A percentile compares a stretch with the other conserved stretches of the same genome.
phyloP scores from a whole-genome alignment of 2,329 filamentous ascomycete species.

The Volutella citrinella region DNA sequence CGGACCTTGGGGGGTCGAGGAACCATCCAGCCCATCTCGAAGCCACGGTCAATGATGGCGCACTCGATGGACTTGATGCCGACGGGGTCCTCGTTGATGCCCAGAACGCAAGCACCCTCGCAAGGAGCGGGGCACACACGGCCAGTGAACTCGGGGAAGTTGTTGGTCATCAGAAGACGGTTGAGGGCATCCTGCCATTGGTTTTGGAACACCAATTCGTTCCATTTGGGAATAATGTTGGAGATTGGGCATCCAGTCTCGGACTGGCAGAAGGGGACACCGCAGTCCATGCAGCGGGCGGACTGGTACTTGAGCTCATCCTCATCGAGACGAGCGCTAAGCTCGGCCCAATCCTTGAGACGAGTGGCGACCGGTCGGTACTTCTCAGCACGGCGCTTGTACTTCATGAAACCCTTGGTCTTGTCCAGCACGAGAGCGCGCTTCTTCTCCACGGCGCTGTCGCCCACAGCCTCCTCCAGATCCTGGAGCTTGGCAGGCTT shows the following conservation, averaged over 20 bases:
- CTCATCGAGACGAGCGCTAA: conserved; percentile 82
- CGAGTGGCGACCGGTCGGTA: conserved; percentile 82
- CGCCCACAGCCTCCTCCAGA: conserved; percentile 87
- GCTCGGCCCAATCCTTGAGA: conserved; percentile 90
- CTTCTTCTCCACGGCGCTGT: conserved; percentile 84
- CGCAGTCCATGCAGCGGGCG: conserved; percentile 97
- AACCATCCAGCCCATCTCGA: conserved; percentile 98
- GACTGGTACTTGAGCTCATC: conserved; percentile 97
- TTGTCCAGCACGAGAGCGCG: conserved; percentile 93
- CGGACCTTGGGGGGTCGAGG: conserved; percentile 74
- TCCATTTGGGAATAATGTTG: conserved; percentile 98
- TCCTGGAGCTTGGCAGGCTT: conserved; percentile 72
- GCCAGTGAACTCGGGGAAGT: conserved; percentile 97
- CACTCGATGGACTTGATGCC: conserved; percentile 99
- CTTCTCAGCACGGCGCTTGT: conserved; percentile 87
- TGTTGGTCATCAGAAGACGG: conserved; percentile 92
- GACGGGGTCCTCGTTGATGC: conserved; percentile 95
- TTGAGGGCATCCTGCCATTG: conserved; percentile 93
- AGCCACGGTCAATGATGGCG: conserved; percentile 95
- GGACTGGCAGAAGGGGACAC: conserved; percentile 96
- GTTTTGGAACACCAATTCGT: conserved; percentile 71
- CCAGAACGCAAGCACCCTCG: conserved; percentile 91
- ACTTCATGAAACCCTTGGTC: conserved; percentile 97
- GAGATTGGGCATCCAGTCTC: conserved; percentile 94
- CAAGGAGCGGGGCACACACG: conserved; percentile 96